Conservation (phyloP, 208 protist genomes). For the Balamuthia mandrillaris region DNA sequence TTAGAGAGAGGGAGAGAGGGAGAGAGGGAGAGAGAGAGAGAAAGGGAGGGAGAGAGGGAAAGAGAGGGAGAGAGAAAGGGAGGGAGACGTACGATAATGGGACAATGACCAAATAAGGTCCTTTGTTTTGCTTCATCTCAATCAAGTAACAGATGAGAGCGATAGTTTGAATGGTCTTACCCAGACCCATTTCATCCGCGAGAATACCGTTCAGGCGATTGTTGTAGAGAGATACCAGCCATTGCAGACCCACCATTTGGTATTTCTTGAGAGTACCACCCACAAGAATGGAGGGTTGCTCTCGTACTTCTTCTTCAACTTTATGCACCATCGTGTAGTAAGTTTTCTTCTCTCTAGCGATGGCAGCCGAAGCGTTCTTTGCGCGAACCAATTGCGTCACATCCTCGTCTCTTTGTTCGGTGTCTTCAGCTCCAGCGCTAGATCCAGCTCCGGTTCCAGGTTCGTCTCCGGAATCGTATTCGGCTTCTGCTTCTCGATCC, state of each 20-base stretch:
- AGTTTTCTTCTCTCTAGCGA: background rate
- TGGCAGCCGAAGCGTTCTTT: background rate
- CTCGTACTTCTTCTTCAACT: slow-evolving; percentile 54
- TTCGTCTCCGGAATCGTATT: background rate
- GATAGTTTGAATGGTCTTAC: slow-evolving; percentile 84
- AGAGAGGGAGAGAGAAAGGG: background rate
- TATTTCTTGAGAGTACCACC: slow-evolving; percentile 66
- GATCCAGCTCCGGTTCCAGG: background rate
- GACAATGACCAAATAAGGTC: slow-evolving; percentile 49
- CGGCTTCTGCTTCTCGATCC: background rate
- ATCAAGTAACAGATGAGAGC: slow-evolving; percentile 65
- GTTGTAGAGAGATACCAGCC: slow-evolving; percentile 74
- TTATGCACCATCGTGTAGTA: slow-evolving; percentile 65
- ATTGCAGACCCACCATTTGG: slow-evolving; percentile 68
- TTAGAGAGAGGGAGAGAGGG: background rate
- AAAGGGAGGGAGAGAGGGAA: background rate
- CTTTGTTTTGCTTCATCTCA: slow-evolving; percentile 50
- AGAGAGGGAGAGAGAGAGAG: background rate
- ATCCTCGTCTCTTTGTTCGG: background rate
- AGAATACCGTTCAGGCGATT: slow-evolving; percentile 79
- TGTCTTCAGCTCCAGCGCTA: background rate
- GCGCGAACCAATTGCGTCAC: background rate
- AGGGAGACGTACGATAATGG: slow-evolving; percentile 37
- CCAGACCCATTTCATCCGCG: slow-evolving; percentile 85
- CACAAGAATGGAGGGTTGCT: slow-evolving; percentile 55